Evolutionary conservation across 257 asterid species (phyloP).

Genomic region (Penstemon eatonii): DNA sequence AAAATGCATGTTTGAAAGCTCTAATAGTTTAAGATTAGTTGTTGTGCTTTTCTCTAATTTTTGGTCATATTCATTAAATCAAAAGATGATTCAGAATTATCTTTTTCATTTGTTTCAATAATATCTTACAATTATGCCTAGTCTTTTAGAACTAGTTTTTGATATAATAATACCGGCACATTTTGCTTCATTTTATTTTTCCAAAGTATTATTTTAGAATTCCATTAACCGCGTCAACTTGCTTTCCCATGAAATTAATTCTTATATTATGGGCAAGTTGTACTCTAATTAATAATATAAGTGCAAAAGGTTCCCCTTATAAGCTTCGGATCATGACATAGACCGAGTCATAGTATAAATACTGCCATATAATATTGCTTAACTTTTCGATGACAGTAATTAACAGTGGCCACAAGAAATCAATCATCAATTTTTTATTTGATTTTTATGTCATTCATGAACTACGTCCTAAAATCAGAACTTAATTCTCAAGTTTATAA

Average conservation of each 20-base stretch:
- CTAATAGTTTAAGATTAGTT: neutral
- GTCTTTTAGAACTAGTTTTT: conserved; percentile 12
- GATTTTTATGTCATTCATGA: too few species aligned
- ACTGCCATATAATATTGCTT: too few species aligned
- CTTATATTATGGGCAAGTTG: conserved; percentile 14
- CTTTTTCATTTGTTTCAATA: neutral
- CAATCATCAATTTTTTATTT: too few species aligned
- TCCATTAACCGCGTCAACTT: neutral
- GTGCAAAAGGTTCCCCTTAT: too few species aligned
- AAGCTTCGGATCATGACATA: too few species aligned
- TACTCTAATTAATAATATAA: neutral
- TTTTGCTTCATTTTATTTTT: neutral
- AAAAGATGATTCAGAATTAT: conserved; percentile 3
- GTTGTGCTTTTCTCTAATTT: neutral
- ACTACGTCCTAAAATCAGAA: too few species aligned
- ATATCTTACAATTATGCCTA: conserved; percentile 2
- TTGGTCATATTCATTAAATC: neutral
- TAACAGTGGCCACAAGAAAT: too few species aligned
- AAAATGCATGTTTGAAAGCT: conserved; percentile 6
- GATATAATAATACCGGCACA: conserved; percentile 10
- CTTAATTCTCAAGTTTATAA: too few species aligned
- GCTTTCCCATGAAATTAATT: neutral
- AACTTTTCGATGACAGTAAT: too few species aligned
- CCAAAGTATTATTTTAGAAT: too few species aligned
- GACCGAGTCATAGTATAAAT: too few species aligned